Conservation (phyloP, 1,284 basidiomycete species). For the Austropuccinia psidii region DNA sequence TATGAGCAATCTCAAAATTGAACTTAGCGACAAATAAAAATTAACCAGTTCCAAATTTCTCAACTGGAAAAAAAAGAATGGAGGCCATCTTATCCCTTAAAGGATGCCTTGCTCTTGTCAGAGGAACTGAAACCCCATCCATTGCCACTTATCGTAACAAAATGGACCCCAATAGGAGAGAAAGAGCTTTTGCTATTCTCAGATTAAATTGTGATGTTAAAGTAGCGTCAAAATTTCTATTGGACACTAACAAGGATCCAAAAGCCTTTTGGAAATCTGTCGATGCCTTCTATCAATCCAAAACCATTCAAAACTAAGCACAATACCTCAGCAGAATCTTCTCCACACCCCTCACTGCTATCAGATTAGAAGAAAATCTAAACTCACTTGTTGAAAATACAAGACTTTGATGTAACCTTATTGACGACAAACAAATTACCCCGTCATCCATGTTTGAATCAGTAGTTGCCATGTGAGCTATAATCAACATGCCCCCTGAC, state of each 20-base stretch:
- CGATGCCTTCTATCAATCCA: not conserved
- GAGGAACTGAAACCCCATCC: not conserved
- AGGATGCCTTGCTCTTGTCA: not conserved
- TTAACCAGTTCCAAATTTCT: not conserved
- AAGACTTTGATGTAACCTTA: not conserved
- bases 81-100: not conserved
- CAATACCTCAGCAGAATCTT: slow-evolving; percentile 3
- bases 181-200: not conserved
- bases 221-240: not conserved
- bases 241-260: not conserved
- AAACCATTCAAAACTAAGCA: not conserved
- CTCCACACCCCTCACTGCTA: not conserved
- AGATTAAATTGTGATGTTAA: not conserved
- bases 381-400: not conserved
- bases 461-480: slow-evolving; percentile 1
- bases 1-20: not conserved
- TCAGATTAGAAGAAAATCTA: not conserved
- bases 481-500: not conserved
- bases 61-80: not conserved
- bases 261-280: not conserved
- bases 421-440: not conserved
- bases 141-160: not conserved
- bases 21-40: not conserved
- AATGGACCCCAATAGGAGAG: not conserved
- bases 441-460: not conserved